A percentile compares a stretch with the other conserved stretches of the same genome.
Conservation (phyloP, 345 rosid genomes). For the Geranium brycei region DNA sequence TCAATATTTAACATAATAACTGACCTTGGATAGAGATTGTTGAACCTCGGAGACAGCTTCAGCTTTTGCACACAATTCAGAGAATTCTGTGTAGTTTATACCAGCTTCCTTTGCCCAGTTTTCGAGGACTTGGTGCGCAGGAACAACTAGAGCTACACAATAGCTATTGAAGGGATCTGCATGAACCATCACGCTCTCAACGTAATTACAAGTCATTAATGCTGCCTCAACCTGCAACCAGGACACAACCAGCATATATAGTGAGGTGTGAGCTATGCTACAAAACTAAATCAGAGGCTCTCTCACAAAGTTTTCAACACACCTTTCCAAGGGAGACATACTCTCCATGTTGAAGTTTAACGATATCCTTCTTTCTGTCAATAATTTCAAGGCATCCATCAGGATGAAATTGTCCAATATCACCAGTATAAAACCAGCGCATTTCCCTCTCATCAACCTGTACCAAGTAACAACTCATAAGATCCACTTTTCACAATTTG, state of each 20-base stretch:
- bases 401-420: conserved; percentile 67
- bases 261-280: not conserved
- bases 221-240: conserved; percentile 72
- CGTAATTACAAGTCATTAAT: conserved; percentile 37
- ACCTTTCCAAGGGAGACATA: conserved; percentile 91
- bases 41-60: conserved; percentile 61
- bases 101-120: conserved; percentile 62
- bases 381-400: conserved; percentile 92
- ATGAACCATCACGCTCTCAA: conserved; percentile 63
- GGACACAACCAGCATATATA: not conserved
- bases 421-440: conserved; percentile 86
- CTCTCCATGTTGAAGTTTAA: conserved; percentile 93
- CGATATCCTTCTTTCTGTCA: conserved; percentile 88
- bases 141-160: conserved; percentile 70
- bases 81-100: conserved; percentile 24
- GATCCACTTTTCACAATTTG: not conserved
- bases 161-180: conserved; percentile 60
- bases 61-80: conserved; percentile 48
- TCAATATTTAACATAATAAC: conserved; percentile 4
- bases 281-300: not conserved
- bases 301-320: not conserved
- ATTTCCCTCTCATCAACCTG: conserved; percentile 77
- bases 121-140: conserved; percentile 43
- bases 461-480: conserved; percentile 4
- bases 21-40: conserved; percentile 50